Percentiles rank a stretch among this genome's conserved stretches.
Evolutionary conservation across 2,329 filamentous ascomycete species (phyloP).

Genomic region (Epichloe bromicola): DNA sequence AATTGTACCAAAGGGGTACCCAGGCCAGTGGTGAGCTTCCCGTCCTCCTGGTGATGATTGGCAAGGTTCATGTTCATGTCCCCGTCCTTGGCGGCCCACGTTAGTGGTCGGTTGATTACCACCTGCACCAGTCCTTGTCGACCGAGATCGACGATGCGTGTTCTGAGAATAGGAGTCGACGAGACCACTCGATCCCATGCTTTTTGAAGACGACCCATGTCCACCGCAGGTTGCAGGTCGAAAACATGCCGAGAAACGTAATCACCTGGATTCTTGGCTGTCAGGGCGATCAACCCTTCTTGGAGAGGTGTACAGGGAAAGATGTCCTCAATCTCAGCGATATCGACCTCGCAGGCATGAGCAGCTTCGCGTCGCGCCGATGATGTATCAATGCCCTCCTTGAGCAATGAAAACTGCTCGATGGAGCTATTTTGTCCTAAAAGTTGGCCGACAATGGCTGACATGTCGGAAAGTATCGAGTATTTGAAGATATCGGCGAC

Average conservation of each 20-base stretch:
- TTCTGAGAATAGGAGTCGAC: slow-evolving; percentile 7
- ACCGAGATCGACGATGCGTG: slow-evolving; percentile 7
- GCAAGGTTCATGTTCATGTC: neutral
- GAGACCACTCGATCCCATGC: slow-evolving; percentile 9
- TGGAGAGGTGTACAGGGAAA: slow-evolving; percentile 30
- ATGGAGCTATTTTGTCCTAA: neutral
- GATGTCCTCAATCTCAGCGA: slow-evolving; percentile 20
- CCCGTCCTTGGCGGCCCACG: slow-evolving; percentile 1
- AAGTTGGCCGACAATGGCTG: neutral
- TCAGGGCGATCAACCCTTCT: slow-evolving; percentile 25
- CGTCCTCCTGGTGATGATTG: neutral
- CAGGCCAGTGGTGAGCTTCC: slow-evolving; percentile 6
- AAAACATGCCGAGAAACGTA: slow-evolving; percentile 10
- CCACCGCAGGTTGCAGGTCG: slow-evolving; percentile 5
- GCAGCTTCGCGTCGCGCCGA: neutral
- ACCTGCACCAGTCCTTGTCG: slow-evolving; percentile 9
- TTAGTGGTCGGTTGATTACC: slow-evolving; percentile 2
- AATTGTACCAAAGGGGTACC: slow-evolving; percentile 8
- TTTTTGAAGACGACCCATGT: slow-evolving; percentile 4
- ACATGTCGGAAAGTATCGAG: slow-evolving; percentile 3
- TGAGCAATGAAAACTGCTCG: neutral
- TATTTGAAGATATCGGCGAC: slow-evolving; percentile 29
- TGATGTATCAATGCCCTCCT: neutral
- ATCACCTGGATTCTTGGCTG: slow-evolving; percentile 5
- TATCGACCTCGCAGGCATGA: slow-evolving; percentile 1